Percentiles rank a stretch among this genome's conserved stretches.
These are phyloP conservation scores for Terana coerulea DNA, from an alignment of 768 basidiomycete species.

Conservation along the genomic window DNA sequence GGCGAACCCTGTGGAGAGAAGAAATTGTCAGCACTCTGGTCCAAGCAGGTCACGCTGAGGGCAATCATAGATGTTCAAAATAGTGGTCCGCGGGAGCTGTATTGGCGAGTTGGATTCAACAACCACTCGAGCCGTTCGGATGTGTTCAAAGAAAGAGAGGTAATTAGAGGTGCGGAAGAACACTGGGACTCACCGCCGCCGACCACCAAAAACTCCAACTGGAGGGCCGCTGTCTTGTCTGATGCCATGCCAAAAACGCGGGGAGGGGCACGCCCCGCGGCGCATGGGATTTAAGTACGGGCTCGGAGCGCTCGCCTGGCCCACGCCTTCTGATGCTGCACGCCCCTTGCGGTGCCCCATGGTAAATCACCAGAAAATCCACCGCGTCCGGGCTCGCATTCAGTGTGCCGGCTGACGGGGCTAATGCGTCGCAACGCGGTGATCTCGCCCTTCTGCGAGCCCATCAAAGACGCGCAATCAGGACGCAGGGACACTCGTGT, in stretches of 20 bases:
- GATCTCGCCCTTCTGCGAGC: neutral
- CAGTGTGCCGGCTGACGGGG: neutral
- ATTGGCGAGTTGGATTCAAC: too few species aligned
- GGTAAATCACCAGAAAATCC: too few species aligned
- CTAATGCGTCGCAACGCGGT: slow-evolving; percentile 1
- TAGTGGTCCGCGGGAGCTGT: too few species aligned
- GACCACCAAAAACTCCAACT: slow-evolving; percentile 10
- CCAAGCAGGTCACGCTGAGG: neutral
- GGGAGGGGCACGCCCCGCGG: neutral
- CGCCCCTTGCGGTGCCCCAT: neutral
- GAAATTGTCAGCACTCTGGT: neutral
- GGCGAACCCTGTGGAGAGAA: slow-evolving; percentile 36
- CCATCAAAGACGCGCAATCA: too few species aligned
- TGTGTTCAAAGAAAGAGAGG: neutral
- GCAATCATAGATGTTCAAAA: neutral
- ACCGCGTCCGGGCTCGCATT: neutral
- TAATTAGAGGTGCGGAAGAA: neutral
- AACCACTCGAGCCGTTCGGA: neutral
- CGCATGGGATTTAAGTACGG: neutral
- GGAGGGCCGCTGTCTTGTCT: slow-evolving; percentile 4
- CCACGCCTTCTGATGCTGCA: slow-evolving; percentile 2
- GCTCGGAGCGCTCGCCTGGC: slow-evolving; percentile 1
- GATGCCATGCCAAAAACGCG: slow-evolving; percentile 1
- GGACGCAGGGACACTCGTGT: too few species aligned
- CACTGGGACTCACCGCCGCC: slow-evolving; percentile 11